Percentiles rank a stretch among this genome's conserved stretches.
These are phyloP conservation scores for Calonectria multiphialidica DNA, from an alignment of 2,329 filamentous ascomycete genomes.

Conservation along the genomic window DNA sequence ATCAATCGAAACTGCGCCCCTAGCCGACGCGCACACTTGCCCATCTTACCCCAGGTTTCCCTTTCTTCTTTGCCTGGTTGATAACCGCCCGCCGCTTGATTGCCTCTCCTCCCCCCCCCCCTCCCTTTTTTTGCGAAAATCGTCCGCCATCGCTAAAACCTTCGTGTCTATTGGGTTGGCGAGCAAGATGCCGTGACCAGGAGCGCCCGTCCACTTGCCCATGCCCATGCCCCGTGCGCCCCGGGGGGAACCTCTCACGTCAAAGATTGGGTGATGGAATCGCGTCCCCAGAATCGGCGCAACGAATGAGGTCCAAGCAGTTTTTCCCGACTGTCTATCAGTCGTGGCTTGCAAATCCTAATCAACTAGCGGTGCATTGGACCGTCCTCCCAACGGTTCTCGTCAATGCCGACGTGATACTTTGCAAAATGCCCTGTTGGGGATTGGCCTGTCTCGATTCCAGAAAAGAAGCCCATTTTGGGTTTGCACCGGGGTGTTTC, in stretches of 20 bases:
- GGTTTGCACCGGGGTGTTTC: conserved; percentile 6
- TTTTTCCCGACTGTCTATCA: conserved; percentile 30
- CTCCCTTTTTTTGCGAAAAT: conserved; percentile 20
- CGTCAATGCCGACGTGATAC: conserved; percentile 13
- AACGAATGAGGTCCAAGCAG: conserved; percentile 37
- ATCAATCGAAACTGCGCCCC: conserved; percentile 36
- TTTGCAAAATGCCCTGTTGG: conserved; percentile 2
- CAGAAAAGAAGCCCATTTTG: neutral
- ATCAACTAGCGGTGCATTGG: conserved; percentile 37
- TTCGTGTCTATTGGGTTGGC: conserved; percentile 36
- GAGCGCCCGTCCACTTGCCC: conserved; percentile 4
- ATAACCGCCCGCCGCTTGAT: conserved; percentile 38
- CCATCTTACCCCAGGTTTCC: conserved; percentile 41
- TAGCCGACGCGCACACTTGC: conserved; percentile 3
- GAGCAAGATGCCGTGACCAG: conserved; percentile 18
- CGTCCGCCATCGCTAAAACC: conserved; percentile 42
- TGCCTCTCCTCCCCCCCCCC: neutral
- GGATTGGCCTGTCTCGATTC: conserved; percentile 12
- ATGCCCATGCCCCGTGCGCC: conserved; percentile 21
- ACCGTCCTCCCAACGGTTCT: conserved; percentile 12
- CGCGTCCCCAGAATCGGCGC: conserved; percentile 33
- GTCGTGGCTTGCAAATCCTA: conserved; percentile 32
- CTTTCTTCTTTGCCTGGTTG: neutral
- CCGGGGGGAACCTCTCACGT: conserved; percentile 11
- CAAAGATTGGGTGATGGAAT: conserved; percentile 40